These are phyloP conservation scores for Globisporangium okanoganense DNA, from an alignment of 352 stramenopile species.

Conservation along the genomic window DNA sequence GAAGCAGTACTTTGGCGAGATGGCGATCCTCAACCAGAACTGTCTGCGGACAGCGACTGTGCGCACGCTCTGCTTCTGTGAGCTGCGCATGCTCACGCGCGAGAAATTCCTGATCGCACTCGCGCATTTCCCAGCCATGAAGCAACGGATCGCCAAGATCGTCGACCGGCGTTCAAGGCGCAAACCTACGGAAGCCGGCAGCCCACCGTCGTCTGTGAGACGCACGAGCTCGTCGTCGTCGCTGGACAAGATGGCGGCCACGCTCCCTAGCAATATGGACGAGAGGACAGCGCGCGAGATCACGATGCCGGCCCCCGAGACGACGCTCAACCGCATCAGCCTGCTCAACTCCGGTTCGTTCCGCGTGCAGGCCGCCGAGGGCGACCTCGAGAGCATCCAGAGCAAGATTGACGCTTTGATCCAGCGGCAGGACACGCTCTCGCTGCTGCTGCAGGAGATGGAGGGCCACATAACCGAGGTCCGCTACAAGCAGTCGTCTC, in stretches of 20 bases:
- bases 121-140: constrained; percentile 46
- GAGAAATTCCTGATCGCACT: constrained; percentile 56
- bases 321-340: constrained; percentile 64
- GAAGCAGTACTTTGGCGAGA: constrained; percentile 80
- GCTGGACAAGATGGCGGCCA: constrained; percentile 55
- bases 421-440: constrained; percentile 51
- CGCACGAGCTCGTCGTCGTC: constrained; percentile 27
- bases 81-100: constrained; percentile 61
- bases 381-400: constrained; percentile 76
- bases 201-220: constrained; percentile 7
- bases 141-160: constrained; percentile 72
- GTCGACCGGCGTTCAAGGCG: constrained; percentile 59
- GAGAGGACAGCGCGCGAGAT: constrained; percentile 53
- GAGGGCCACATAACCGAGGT: constrained; percentile 24
- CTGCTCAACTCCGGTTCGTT: constrained; percentile 88
- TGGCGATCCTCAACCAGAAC: constrained; percentile 66
- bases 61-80: constrained; percentile 69
- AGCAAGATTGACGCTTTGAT: constrained; percentile 52
- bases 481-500: constrained; percentile 5
- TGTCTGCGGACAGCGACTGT: constrained; percentile 57
- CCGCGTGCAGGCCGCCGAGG: constrained; percentile 58
- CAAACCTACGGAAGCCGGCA: constrained; percentile 15
- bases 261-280: constrained; percentile 32
- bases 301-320: constrained; percentile 32
- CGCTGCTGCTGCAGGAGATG: constrained; percentile 40